These are phyloP conservation scores for Ganoderma leucocontextum DNA, from an alignment of 1,284 basidiomycete species.

Conservation along the genomic window DNA sequence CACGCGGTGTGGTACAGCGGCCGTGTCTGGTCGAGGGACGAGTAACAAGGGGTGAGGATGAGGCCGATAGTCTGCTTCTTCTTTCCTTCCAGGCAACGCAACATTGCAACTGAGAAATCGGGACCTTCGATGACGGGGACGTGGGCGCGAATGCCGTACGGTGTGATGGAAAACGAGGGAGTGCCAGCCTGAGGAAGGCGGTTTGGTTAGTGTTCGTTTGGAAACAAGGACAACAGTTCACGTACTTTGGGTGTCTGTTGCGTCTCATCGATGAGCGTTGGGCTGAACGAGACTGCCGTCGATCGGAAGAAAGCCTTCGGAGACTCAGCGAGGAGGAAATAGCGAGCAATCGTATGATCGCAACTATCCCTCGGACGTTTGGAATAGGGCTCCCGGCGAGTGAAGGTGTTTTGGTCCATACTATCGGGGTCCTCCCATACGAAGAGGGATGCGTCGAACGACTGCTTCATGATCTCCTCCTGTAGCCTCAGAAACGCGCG, in stretches of 20 bases:
- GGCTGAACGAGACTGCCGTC: neutral
- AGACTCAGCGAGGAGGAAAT: neutral
- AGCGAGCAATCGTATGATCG: neutral
- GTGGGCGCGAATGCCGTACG: neutral
- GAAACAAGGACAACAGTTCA: too few species aligned
- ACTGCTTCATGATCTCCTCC: slow-evolving; percentile 8
- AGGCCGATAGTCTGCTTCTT: neutral
- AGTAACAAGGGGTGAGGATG: neutral
- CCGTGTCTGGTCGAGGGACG: neutral
- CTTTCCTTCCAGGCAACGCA: neutral
- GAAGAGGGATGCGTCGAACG: neutral
- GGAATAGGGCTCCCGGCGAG: neutral
- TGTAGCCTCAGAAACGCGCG: slow-evolving; percentile 1
- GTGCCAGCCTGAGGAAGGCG: neutral
- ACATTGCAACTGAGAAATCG: neutral
- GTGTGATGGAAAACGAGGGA: neutral
- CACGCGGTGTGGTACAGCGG: neutral
- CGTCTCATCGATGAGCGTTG: neutral
- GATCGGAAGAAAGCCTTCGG: neutral
- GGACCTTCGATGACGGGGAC: neutral
- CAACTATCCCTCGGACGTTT: neutral
- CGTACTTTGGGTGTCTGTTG: neutral
- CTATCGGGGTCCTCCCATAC: slow-evolving; percentile 1
- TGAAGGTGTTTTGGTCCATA: neutral
- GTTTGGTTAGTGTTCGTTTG: too few species aligned